phyloP scores from a whole-genome alignment of 169 alveolate species.

The Amoebophrya sp. region DNA sequence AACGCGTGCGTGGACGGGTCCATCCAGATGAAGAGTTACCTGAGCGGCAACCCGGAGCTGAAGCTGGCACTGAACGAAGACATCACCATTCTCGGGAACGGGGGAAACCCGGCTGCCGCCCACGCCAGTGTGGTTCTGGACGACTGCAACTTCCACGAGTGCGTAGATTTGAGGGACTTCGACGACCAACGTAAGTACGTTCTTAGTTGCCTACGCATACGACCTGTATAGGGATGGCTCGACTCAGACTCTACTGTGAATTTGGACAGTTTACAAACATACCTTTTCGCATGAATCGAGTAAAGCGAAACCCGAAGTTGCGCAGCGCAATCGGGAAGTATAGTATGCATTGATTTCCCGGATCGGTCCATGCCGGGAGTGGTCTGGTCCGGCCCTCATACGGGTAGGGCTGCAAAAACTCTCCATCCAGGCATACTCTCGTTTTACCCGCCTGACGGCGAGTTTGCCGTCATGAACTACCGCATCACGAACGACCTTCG shows the following conservation, averaged over 20 bases:
- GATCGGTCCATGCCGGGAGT: background rate
- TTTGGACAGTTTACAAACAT: background rate
- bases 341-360: background rate
- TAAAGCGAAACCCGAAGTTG: background rate
- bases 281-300: background rate
- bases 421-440: constrained; percentile 44
- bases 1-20: constrained; percentile 68
- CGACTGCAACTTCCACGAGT: constrained; percentile 82
- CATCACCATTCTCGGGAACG: no score
- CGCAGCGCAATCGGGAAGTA: background rate
- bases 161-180: constrained; percentile 75
- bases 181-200: constrained; percentile 43
- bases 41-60: constrained; percentile 62
- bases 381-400: no score
- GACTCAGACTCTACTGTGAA: no score
- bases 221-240: no score
- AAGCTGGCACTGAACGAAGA: constrained; percentile 59
- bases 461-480: constrained; percentile 82
- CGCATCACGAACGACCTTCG: constrained; percentile 44
- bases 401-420: no score
- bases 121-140: constrained; percentile 54
- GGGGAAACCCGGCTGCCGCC: no score
- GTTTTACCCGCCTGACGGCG: constrained; percentile 88
- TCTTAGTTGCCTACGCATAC: no score
- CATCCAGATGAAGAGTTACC: constrained; percentile 53